phyloP scores from a whole-genome alignment of 495 filamentous ascomycete genomes.

The Apiosordaria backusii region DNA sequence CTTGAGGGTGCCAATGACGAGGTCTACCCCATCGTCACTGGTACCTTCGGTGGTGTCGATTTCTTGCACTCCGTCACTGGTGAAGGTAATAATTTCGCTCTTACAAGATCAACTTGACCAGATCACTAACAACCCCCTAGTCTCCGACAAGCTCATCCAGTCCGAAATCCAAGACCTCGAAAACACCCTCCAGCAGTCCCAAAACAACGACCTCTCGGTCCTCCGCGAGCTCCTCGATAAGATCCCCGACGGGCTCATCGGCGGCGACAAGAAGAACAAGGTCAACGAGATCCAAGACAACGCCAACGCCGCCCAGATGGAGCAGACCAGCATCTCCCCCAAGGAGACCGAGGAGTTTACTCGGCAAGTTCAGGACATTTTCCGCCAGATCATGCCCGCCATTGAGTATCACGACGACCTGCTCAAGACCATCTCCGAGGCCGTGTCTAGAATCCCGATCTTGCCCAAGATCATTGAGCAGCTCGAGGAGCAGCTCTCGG shows the following conservation, averaged over 20 bases:
- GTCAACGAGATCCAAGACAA: slow-evolving; percentile 64
- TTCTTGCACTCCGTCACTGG: slow-evolving; percentile 83
- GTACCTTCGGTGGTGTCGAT: slow-evolving; percentile 89
- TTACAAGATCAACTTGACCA: neutral
- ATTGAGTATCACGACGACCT: slow-evolving; percentile 86
- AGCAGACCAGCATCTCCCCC: slow-evolving; percentile 61
- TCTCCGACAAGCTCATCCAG: slow-evolving; percentile 83
- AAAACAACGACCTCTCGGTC: slow-evolving; percentile 56
- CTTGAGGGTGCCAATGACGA: slow-evolving; percentile 58
- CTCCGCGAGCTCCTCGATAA: slow-evolving; percentile 72
- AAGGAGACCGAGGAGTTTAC: slow-evolving; percentile 75
- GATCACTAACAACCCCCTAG: slow-evolving; percentile 23
- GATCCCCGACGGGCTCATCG: slow-evolving; percentile 72
- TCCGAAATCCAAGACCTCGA: slow-evolving; percentile 82
- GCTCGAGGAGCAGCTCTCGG: slow-evolving; percentile 70
- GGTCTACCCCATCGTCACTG: slow-evolving; percentile 79
- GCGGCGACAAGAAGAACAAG: slow-evolving; percentile 63
- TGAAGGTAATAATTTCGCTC: slow-evolving; percentile 55
- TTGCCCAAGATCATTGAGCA: slow-evolving; percentile 75
- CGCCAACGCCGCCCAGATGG: slow-evolving; percentile 63
- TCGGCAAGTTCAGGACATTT: slow-evolving; percentile 59
- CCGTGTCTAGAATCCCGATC: slow-evolving; percentile 76
- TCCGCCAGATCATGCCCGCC: slow-evolving; percentile 74
- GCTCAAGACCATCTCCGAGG: slow-evolving; percentile 69
- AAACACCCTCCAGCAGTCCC: slow-evolving; percentile 61